Evolutionary conservation across 2,329 filamentous ascomycete species (phyloP).

Genomic region (Cyphellophora attinorum): DNA sequence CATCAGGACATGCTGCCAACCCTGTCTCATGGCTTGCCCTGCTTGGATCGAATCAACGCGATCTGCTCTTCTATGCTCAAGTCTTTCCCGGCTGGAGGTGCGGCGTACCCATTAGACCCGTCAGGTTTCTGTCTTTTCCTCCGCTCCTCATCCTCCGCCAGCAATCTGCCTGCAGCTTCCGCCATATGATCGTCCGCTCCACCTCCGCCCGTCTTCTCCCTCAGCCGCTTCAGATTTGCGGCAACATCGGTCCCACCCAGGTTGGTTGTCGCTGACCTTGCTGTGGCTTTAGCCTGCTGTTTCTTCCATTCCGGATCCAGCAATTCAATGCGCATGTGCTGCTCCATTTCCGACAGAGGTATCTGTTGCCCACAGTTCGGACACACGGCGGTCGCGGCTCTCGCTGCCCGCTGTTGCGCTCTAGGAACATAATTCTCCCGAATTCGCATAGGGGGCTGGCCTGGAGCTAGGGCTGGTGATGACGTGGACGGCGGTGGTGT

Average conservation of each 20-base stretch:
- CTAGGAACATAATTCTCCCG: slow-evolving; percentile 86
- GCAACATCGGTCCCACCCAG: slow-evolving; percentile 78
- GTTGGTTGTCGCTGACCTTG: slow-evolving; percentile 76
- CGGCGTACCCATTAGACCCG: slow-evolving; percentile 13
- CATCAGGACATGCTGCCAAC: too few relatives aligned
- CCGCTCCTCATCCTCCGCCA: slow-evolving; percentile 62
- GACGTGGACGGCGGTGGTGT: slow-evolving; percentile 69
- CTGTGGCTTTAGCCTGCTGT: slow-evolving; percentile 80
- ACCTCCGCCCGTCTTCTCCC: slow-evolving; percentile 77
- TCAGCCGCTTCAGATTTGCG: slow-evolving; percentile 89
- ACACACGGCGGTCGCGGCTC: slow-evolving; percentile 61
- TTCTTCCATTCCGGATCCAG: slow-evolving; percentile 94
- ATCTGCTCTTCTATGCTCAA: slow-evolving; percentile 82
- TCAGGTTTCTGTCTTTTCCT: slow-evolving; percentile 63
- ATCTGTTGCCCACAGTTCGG: slow-evolving; percentile 91
- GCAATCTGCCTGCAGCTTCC: slow-evolving; percentile 35
- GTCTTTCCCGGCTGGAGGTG: slow-evolving; percentile 13
- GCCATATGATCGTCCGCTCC: slow-evolving; percentile 39
- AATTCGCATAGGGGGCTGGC: slow-evolving; percentile 65
- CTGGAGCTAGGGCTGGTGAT: slow-evolving; percentile 27
- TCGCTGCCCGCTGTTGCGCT: slow-evolving; percentile 60
- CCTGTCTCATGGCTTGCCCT: neutral
- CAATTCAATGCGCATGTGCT: slow-evolving; percentile 91
- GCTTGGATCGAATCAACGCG: slow-evolving; percentile 45
- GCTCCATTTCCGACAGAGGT: slow-evolving; percentile 74